These are phyloP conservation scores for Phytopythium litorale DNA, from an alignment of 352 stramenopile species.

Conservation along the genomic window DNA sequence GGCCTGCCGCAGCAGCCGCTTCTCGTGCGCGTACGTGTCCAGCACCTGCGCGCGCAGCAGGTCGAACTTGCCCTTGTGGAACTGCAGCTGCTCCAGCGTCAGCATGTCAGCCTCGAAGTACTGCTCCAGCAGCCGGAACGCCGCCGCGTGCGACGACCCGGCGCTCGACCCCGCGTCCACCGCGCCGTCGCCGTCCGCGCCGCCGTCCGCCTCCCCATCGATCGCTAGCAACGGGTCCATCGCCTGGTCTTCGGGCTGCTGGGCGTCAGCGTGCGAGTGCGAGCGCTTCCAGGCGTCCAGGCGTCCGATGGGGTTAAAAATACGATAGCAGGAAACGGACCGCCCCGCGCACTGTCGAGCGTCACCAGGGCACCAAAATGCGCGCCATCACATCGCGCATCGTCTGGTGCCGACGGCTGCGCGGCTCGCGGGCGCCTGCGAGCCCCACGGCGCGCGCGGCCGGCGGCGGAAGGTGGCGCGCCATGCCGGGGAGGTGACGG, in stretches of 20 bases:
- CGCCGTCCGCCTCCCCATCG: conserved; percentile 4
- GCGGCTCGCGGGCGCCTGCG: neutral
- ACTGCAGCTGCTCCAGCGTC: conserved; percentile 70
- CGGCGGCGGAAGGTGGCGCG: neutral
- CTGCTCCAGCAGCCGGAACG: conserved; percentile 76
- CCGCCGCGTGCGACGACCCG: conserved; percentile 56
- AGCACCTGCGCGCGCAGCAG: conserved; percentile 68
- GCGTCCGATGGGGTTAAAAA: neutral
- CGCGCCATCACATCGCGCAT: neutral
- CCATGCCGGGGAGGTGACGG: neutral
- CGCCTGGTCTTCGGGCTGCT: neutral
- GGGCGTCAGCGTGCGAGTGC: no score
- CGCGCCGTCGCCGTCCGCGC: conserved; percentile 15
- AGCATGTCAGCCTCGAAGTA: conserved; percentile 85
- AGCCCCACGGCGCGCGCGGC: neutral
- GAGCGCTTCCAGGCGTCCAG: no score
- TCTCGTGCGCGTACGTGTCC: conserved; percentile 81
- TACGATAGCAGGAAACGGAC: neutral
- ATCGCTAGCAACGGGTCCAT: neutral
- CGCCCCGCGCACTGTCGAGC: neutral
- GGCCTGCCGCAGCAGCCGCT: conserved; percentile 69
- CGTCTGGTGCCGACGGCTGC: neutral
- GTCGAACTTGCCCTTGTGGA: conserved; percentile 80
- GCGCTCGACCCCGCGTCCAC: conserved; percentile 10
- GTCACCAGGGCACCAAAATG: neutral